Evolutionary conservation across 371 early-diverging fungal genomes (phyloP), one percentile per base, ranked within the genome.

Genomic region (Massospora cicadina): DNA sequence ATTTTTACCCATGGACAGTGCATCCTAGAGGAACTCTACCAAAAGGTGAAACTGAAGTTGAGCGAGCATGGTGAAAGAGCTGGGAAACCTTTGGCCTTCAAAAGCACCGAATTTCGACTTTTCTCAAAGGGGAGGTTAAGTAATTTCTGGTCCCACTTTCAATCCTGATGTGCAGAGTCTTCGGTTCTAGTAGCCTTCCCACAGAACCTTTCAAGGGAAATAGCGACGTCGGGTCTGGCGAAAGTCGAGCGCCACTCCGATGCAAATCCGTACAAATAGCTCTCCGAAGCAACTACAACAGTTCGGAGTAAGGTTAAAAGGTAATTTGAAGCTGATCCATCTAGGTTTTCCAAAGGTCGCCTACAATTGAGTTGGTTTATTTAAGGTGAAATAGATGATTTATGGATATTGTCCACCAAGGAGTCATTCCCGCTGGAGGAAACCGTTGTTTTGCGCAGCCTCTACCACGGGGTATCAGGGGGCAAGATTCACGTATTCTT

Each of bases 331-430:
- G 25, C 13, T 10, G 43, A 26, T 33, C 43, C 21, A 53, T 33
- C 23, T 61, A 66, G 66, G 1, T 66, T 57, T 54, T 26, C 43
- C 10, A 60, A 61, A 61, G 66, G 66, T 66, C 27, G 30, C 5
- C 32, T 33, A n/a, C 28, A 58, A 28, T 25, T 26, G 23, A 32
- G n/a, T 21, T 23, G 26, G 10, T 33, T 59, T 54, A 27, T 13
- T n/a, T 59, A 59, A 30, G 28, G 30, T 54, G 27, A n/a, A 12
- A 7, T 26, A 66, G 66, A 66, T 66, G 66, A 66, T 28, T 21
- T 66, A 2, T 66, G 61, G 61, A 54, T 61, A n/a, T 17, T 66
- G 21, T 61, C 66, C 23, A 61, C 25, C n/a, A 25, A 23, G 21
- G 17, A 30, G 12, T 17, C 27, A 0, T 66, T 66, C 30, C 23